Evolutionary conservation across 1,139 yeast genomes (phyloP).

Genomic region (Blastobotrys illinoisensis): DNA sequence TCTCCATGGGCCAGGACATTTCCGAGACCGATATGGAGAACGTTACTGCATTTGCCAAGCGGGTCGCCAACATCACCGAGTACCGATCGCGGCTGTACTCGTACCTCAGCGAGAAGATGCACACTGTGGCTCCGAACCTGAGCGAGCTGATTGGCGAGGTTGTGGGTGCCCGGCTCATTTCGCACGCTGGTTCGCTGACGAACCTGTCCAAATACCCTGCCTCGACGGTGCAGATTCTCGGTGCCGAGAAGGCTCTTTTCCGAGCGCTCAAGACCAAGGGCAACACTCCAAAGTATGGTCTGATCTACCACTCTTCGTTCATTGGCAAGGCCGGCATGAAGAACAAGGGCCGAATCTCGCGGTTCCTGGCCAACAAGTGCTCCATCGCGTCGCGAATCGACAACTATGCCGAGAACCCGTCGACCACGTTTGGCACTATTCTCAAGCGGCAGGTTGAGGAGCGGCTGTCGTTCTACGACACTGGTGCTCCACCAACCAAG

Average conservation of each 20-base stretch:
- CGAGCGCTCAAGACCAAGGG: constrained; percentile 98
- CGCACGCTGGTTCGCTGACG: constrained; percentile 97
- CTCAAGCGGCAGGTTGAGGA: constrained; percentile 97
- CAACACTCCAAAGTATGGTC: constrained; percentile 97
- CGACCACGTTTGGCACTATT: constrained; percentile 79
- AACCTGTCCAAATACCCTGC: constrained; percentile 97
- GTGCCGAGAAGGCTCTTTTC: constrained; percentile 98
- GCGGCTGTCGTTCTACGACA: constrained; percentile 90
- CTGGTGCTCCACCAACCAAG: constrained; percentile 96
- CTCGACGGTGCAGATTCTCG: constrained; percentile 95
- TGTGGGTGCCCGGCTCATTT: constrained; percentile 95
- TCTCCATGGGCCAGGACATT: constrained; percentile 98
- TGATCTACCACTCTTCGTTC: constrained; percentile 93
- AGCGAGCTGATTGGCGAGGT: constrained; percentile 96
- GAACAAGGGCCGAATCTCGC: constrained; percentile 98
- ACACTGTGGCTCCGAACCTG: constrained; percentile 95
- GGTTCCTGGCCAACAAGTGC: constrained; percentile 98
- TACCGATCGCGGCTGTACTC: constrained; percentile 85
- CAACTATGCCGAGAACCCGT: constrained; percentile 58
- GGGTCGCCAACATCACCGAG: constrained; percentile 88
- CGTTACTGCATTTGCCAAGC: constrained; percentile 85
- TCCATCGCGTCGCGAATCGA: constrained; percentile 98
- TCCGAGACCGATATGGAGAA: constrained; percentile 90
- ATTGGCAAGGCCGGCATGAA: constrained; percentile 95
- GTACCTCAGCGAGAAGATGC: constrained; percentile 92